Evolutionary conservation across 371 early-diverging fungal species (phyloP).

Genomic region (Rhizopus arrhizus): DNA sequence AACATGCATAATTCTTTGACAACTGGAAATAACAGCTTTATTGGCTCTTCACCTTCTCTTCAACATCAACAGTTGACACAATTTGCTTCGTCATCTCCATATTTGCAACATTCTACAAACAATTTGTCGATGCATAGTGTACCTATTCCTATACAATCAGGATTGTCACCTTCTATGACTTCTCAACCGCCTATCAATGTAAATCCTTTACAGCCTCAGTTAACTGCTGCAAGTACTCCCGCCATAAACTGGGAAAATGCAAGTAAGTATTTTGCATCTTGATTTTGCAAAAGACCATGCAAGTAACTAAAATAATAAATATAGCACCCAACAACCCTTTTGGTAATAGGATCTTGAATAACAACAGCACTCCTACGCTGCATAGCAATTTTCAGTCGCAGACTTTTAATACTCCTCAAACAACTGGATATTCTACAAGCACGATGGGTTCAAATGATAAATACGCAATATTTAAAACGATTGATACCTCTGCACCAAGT

Average conservation of each 20-base stretch:
- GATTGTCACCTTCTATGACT: constrained; percentile 32
- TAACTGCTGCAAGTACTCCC: constrained; percentile 11
- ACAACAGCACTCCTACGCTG: background rate
- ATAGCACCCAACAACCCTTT: constrained; percentile 55
- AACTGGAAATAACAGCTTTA: constrained; percentile 7
- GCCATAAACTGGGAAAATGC: constrained; percentile 41
- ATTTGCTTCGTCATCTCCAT: background rate
- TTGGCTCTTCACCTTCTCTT: constrained; percentile 14
- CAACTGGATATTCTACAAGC: constrained; percentile 18
- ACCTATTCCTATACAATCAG: constrained; percentile 23
- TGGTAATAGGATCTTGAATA: constrained; percentile 15
- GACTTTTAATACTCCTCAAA: constrained; percentile 22
- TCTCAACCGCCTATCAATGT: constrained; percentile 21
- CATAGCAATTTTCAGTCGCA: constrained; percentile 15
- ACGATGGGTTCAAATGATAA: constrained; percentile 39
- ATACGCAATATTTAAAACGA: constrained; percentile 46
- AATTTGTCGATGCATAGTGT: constrained; percentile 19
- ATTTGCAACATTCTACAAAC: constrained; percentile 28
- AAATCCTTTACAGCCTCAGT: constrained; percentile 19
- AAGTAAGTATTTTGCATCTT: constrained; percentile 24
- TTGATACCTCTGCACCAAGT: constrained; percentile 38
- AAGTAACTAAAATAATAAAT: background rate
- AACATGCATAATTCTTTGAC: constrained; percentile 2
- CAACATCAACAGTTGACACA: constrained; percentile 18
- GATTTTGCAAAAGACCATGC: background rate